These are phyloP conservation scores for Coemansia reversa DNA, from an alignment of 192 early-diverging fungal genomes.

Conservation along the genomic window DNA sequence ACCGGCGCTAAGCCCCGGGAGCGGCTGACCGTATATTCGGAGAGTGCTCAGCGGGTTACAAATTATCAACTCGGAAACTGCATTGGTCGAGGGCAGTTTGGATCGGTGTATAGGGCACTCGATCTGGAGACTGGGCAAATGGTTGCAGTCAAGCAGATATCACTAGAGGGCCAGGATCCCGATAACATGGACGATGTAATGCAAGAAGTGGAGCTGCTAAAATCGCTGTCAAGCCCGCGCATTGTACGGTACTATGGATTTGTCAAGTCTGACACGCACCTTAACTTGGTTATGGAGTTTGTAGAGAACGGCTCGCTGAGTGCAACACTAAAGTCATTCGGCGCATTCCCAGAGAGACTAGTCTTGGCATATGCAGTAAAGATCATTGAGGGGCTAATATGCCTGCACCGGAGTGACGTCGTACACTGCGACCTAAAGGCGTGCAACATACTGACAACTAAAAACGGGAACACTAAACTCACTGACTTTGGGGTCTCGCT, in stretches of 20 bases:
- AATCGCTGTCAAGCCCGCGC: conserved; percentile 79
- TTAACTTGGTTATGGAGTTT: conserved; percentile 87
- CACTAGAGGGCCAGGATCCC: conserved; percentile 65
- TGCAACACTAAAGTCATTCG: conserved; percentile 84
- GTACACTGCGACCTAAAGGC: conserved; percentile 97
- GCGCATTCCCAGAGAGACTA: conserved; percentile 85
- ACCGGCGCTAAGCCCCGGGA: conserved; percentile 42
- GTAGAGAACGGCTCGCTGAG: conserved; percentile 92
- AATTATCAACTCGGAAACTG: conserved; percentile 79
- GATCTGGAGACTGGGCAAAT: conserved; percentile 79
- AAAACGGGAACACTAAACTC: conserved; percentile 91
- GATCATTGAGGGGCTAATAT: conserved; percentile 86
- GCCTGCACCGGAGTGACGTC: conserved; percentile 83
- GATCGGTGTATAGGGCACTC: conserved; percentile 82
- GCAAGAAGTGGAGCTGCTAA: conserved; percentile 83
- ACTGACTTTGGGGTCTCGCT: conserved; percentile 96
- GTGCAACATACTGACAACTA: conserved; percentile 96
- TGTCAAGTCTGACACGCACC: conserved; percentile 64
- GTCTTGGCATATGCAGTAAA: conserved; percentile 83
- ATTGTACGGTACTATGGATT: conserved; percentile 86
- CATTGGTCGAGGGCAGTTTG: conserved; percentile 89
- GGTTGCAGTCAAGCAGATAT: conserved; percentile 85
- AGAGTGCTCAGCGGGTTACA: conserved; percentile 32
- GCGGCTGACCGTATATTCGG: conserved; percentile 52
- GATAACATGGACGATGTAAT: conserved; percentile 75